Conservation (phyloP, 2,329 filamentous ascomycete genomes). For the Aaosphaeria pasadenensis region DNA sequence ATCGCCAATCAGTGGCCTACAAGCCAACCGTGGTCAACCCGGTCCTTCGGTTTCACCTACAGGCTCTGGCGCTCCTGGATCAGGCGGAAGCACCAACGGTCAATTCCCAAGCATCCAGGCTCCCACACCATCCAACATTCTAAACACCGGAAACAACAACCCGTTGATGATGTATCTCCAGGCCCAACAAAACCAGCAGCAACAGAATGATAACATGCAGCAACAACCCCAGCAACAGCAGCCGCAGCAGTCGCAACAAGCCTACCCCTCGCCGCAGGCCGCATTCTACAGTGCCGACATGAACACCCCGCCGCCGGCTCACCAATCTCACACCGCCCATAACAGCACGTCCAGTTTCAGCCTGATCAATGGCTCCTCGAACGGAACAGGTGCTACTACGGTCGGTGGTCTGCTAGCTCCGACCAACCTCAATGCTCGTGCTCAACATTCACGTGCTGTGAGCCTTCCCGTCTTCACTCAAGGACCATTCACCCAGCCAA, state of each 20-base stretch:
- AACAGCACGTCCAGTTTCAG: slow-evolving; percentile 51
- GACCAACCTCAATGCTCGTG: slow-evolving; percentile 57
- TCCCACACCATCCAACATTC: slow-evolving; percentile 67
- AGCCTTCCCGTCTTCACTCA: slow-evolving; percentile 75
- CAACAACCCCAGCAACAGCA: slow-evolving; percentile 25
- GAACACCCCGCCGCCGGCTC: slow-evolving; percentile 60
- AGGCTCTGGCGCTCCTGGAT: slow-evolving; percentile 56
- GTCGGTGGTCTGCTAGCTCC: slow-evolving; percentile 77
- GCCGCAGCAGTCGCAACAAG: slow-evolving; percentile 60
- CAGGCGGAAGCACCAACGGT: slow-evolving; percentile 53
- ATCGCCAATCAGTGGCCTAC: slow-evolving; percentile 57
- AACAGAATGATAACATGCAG: slow-evolving; percentile 34
- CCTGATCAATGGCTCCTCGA: slow-evolving; percentile 43
- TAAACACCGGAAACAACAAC: slow-evolving; percentile 79
- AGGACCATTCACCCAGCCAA: slow-evolving; percentile 50
- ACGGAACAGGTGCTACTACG: slow-evolving; percentile 57
- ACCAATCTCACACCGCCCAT: slow-evolving; percentile 58
- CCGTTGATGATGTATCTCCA: slow-evolving; percentile 91
- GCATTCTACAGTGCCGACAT: slow-evolving; percentile 71
- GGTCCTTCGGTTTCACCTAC: slow-evolving; percentile 61
- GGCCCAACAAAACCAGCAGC: slow-evolving; percentile 54
- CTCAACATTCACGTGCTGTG: slow-evolving; percentile 75
- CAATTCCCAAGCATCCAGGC: slow-evolving; percentile 59
- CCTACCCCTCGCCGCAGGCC: slow-evolving; percentile 72
- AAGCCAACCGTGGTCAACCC: slow-evolving; percentile 51